These are phyloP conservation scores for Pyricularia sp. DNA, from an alignment of 2,329 filamentous ascomycete genomes.

Conservation along the genomic window DNA sequence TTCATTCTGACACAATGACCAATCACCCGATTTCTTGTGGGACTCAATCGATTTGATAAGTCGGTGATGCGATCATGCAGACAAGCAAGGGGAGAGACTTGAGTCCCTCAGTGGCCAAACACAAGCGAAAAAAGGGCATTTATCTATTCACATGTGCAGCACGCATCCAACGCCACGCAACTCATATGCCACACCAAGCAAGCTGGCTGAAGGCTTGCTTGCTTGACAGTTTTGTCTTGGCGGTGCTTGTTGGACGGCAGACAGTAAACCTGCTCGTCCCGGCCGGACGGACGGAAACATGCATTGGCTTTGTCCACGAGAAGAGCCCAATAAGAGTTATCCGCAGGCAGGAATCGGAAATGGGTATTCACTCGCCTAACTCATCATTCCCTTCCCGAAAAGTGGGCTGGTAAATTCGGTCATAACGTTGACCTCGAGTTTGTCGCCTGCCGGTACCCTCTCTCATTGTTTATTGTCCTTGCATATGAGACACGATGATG, in stretches of 20 bases:
- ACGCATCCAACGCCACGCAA: not conserved
- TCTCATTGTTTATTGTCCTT: not conserved
- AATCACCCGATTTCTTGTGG: not conserved
- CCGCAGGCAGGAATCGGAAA: not conserved
- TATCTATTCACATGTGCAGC: not conserved
- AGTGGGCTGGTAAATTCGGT: not conserved
- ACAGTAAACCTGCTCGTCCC: not conserved
- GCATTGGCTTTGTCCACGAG: not conserved
- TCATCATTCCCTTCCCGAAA: not conserved
- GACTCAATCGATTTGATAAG: not conserved
- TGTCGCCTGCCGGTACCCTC: not conserved
- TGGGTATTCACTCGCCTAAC: not conserved
- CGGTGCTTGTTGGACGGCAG: not conserved
- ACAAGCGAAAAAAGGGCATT: not conserved
- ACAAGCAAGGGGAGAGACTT: not conserved
- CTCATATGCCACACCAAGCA: not conserved
- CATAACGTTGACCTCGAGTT: not conserved
- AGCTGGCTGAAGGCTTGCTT: not conserved
- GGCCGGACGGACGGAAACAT: not conserved
- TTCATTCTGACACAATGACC: not conserved
- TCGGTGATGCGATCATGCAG: not conserved
- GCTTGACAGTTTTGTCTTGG: not conserved
- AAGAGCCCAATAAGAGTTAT: not conserved
- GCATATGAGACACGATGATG: not conserved
- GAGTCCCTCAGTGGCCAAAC: not conserved